Evolutionary conservation across 441 rosid species (phyloP), one percentile per base, ranked within the genome.

Genomic region (Raphanus hybrid): DNA sequence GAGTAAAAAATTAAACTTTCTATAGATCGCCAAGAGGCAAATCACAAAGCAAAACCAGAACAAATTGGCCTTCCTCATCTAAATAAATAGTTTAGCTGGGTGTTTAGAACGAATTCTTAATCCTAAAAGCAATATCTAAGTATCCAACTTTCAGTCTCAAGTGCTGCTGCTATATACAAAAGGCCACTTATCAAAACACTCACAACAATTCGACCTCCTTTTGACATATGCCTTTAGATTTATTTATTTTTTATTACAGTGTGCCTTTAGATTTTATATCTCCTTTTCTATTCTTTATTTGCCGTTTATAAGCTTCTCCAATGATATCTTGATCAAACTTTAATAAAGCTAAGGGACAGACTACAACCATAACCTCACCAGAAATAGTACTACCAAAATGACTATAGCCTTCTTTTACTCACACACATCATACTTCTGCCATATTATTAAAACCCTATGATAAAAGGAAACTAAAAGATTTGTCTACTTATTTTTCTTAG

Each of bases 311-410:
- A 69, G 75, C 75, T 85, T 81, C 77, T 62, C 27, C 64, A 78
- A 45, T 72, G 64, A 67, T 61, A 67, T 78, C 7, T 69, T 32
- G 9, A 68, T 59, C 63, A 80, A 82, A 88, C 78, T 84, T 79
- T 71, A 69, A 74, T 79, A 79, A 88, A 87, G 86, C 79, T 86
- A 80, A 79, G 87, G 77, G 83, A 82, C 84, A 80, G 65, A 70
- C 45, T 67, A 15, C 70, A 73, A 78, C 39, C 78, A 67, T 27
- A 50, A 73, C 37, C 60, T 48, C 69, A 60, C 65, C 8, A 15
- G 43, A 71, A 73, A 72, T 8, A 67, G 64, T 58, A 43, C 18
- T 37, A 62, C 70, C 43, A 43, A 57, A 23, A 65, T 54, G 57
- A 15, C 48, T 52, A 26, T 20, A 67, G 43, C 48, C 67, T 55